phyloP scores from a whole-genome alignment of 2,329 filamentous ascomycete genomes.

The Hymenotorrendiella dingleyae region DNA sequence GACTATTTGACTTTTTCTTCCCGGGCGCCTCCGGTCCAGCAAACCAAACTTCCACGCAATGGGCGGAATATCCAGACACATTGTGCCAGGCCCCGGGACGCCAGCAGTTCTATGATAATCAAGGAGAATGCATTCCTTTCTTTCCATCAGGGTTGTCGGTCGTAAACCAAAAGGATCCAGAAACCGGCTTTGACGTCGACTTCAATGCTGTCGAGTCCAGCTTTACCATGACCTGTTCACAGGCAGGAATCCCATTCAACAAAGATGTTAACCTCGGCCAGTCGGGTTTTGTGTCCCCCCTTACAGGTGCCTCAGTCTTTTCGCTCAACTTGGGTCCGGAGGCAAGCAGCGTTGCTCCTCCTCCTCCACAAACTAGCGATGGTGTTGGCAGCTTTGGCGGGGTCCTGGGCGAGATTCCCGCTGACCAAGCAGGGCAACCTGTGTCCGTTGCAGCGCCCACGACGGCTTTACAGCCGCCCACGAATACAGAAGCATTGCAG shows the following conservation, averaged over 20 bases:
- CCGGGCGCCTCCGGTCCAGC: not conserved
- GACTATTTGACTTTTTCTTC: constrained; percentile 4
- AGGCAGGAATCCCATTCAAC: not conserved
- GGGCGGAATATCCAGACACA: not conserved
- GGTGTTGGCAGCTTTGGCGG: not conserved
- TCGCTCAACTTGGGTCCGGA: not conserved
- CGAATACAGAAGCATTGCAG: not conserved
- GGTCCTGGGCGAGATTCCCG: not conserved
- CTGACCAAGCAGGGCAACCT: not conserved
- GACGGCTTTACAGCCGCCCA: not conserved
- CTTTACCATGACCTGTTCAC: not conserved
- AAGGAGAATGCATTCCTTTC: constrained; percentile 1
- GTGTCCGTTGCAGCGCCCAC: not conserved
- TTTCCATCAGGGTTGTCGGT: not conserved
- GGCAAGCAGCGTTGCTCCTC: not conserved
- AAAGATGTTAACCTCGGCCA: not conserved
- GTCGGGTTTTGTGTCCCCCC: not conserved
- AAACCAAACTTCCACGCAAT: not conserved
- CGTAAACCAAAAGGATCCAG: not conserved
- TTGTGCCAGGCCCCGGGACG: constrained; percentile 2
- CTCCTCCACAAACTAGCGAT: not conserved
- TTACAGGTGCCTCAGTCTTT: not conserved
- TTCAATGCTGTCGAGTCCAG: not conserved
- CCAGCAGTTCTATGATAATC: not conserved
- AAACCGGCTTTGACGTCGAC: constrained; percentile 1